Evolutionary conservation across 805 yeast species (phyloP).

Genomic region (Kluyveromyces aestuarii): DNA sequence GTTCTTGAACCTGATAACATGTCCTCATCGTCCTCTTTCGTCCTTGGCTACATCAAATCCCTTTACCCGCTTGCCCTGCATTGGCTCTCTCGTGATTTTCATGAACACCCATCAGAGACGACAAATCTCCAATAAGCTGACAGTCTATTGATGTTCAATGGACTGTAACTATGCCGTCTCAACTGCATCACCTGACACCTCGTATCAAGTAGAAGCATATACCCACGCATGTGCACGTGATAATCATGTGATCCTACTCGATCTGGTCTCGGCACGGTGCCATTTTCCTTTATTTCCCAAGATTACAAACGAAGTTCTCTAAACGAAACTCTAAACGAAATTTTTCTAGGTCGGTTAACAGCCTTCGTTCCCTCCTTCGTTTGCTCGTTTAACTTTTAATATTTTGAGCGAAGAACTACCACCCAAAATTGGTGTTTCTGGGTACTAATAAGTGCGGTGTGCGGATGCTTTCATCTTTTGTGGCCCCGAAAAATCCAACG

Average conservation of each 20-base stretch:
- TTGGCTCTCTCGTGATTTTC: conserved; percentile 48
- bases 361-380: no score
- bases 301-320: background rate
- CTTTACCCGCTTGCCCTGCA: conserved; percentile 65
- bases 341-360: no score
- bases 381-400: background rate
- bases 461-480: background rate
- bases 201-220: no score
- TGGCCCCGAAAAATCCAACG: background rate
- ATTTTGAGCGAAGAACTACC: background rate
- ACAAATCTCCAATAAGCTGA: background rate
- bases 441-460: background rate
- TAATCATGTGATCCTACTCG: no score
- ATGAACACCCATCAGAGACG: background rate
- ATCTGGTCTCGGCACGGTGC: no score
- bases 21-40: conserved; percentile 6
- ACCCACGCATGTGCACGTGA: no score
- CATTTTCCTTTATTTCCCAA: no score
- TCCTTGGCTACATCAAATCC: conserved; percentile 32
- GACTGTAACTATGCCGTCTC: no score
- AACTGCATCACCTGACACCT: no score
- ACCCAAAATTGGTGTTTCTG: background rate
- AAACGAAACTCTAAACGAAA: background rate
- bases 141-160: no score
- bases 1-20: conserved; percentile 6